Conservation (phyloP, 2,329 filamentous ascomycete species). For the Cladosporium sp. region DNA sequence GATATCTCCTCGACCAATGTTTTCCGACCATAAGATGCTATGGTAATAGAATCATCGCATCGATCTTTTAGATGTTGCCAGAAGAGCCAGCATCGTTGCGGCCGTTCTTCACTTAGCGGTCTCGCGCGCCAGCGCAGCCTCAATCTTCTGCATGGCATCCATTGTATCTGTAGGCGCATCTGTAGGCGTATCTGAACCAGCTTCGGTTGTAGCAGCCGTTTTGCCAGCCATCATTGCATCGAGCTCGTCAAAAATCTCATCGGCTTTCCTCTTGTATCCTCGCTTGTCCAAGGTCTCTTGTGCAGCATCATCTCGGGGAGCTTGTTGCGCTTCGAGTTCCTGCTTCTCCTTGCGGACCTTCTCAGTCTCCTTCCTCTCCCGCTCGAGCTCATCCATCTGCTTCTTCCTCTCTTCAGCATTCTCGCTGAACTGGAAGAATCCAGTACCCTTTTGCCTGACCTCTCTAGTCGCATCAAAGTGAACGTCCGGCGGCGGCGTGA, state of each 20-base stretch:
- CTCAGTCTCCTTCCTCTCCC: slow-evolving; percentile 65
- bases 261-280: slow-evolving; percentile 58
- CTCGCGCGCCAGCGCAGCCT: slow-evolving; percentile 15
- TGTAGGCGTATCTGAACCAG: not conserved
- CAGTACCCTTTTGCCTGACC: slow-evolving; percentile 80
- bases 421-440: slow-evolving; percentile 83
- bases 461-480: slow-evolving; percentile 86
- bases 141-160: slow-evolving; percentile 16
- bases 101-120: slow-evolving; percentile 1
- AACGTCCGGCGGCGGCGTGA: slow-evolving; percentile 71
- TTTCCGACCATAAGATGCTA: too few relatives aligned
- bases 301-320: slow-evolving; percentile 35
- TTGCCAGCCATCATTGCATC: slow-evolving; percentile 30
- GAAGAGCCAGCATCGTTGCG: too few relatives aligned
- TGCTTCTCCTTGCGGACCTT: slow-evolving; percentile 55
- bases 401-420: slow-evolving; percentile 61
- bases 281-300: slow-evolving; percentile 1
- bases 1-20: too few relatives aligned
- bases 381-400: slow-evolving; percentile 72
- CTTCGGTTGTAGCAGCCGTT: not conserved
- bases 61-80: too few relatives aligned
- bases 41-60: too few relatives aligned
- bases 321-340: slow-evolving; percentile 34
- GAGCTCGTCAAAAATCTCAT: slow-evolving; percentile 64
- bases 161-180: slow-evolving; percentile 7